Evolutionary conservation across 1,284 basidiomycete genomes (phyloP).

Genomic region (Malassezia japonica): DNA sequence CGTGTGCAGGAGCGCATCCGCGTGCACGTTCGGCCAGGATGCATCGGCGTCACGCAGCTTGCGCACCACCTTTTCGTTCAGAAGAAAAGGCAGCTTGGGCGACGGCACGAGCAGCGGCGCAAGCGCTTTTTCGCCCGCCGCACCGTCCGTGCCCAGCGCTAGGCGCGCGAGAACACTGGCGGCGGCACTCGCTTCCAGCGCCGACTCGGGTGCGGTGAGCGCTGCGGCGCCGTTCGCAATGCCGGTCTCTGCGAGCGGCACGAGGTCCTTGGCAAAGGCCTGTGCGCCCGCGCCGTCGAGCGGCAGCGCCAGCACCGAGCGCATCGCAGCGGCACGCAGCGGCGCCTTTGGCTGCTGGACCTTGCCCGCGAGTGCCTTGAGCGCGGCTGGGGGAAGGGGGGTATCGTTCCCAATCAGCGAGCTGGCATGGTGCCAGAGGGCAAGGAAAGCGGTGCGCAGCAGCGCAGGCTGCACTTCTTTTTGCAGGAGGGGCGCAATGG

Average conservation of each 20-base stretch:
- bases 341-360: constrained; percentile 22
- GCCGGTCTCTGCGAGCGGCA: constrained; percentile 8
- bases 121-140: not conserved
- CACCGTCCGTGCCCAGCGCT: constrained; percentile 6
- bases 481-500: constrained; percentile 26
- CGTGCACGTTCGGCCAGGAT: not conserved
- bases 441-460: constrained; percentile 25
- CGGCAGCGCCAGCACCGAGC: not conserved
- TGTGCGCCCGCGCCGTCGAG: not conserved
- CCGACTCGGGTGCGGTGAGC: constrained; percentile 29
- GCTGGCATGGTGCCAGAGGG: constrained; percentile 18
- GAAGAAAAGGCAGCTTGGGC: constrained; percentile 43
- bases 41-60: constrained; percentile 24
- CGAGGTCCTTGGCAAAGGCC: constrained; percentile 22
- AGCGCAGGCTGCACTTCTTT: constrained; percentile 37
- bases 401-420: constrained; percentile 6
- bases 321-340: constrained; percentile 28
- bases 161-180: constrained; percentile 2
- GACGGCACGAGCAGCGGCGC: constrained; percentile 20
- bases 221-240: constrained; percentile 24
- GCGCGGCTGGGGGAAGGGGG: constrained; percentile 13
- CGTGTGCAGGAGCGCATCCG: constrained; percentile 1
- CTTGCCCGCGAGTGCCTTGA: constrained; percentile 21
- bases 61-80: constrained; percentile 39
- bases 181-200: constrained; percentile 26